These are phyloP conservation scores for Fraxinus floribunda DNA, from an alignment of 305 asterid species.

Conservation along the genomic window DNA sequence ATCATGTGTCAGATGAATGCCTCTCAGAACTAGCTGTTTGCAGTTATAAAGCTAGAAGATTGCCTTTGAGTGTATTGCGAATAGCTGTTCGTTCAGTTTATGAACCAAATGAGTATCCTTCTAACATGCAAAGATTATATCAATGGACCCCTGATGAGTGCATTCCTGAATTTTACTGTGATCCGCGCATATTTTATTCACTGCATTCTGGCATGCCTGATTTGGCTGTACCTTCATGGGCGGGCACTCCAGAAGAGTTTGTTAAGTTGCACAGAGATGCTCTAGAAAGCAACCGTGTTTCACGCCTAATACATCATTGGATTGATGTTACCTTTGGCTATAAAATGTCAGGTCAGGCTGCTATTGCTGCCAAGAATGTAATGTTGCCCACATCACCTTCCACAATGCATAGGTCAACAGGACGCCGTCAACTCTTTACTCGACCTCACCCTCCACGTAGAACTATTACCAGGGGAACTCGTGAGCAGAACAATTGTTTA, in stretches of 20 bases:
- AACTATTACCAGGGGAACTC: constrained; percentile 28
- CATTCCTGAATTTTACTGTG: constrained; percentile 94
- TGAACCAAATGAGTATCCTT: constrained; percentile 98
- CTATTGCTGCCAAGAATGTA: constrained; percentile 87
- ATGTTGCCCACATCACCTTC: constrained; percentile 78
- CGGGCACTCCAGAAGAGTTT: constrained; percentile 78
- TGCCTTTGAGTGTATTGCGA: constrained; percentile 80
- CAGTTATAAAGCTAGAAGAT: constrained; percentile 96
- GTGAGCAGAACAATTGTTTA: constrained; percentile 27
- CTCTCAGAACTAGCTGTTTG: constrained; percentile 98
- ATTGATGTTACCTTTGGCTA: constrained; percentile 94
- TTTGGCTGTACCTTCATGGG: constrained; percentile 94
- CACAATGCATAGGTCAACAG: constrained; percentile 55
- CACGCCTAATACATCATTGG: constrained; percentile 83
- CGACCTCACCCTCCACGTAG: constrained; percentile 88
- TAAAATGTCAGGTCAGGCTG: constrained; percentile 93
- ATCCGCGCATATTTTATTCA: constrained; percentile 77
- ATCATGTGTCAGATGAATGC: constrained; percentile 97
- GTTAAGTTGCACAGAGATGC: constrained; percentile 85
- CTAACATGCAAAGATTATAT: constrained; percentile 92
- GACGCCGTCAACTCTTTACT: constrained; percentile 88
- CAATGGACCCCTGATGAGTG: constrained; percentile 99
- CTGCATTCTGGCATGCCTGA: constrained; percentile 91
- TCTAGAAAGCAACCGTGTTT: constrained; percentile 71
- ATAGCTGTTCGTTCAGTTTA: constrained; percentile 95